Evolutionary conservation across 768 basidiomycete genomes (phyloP).

Genomic region (Zangia roseola): DNA sequence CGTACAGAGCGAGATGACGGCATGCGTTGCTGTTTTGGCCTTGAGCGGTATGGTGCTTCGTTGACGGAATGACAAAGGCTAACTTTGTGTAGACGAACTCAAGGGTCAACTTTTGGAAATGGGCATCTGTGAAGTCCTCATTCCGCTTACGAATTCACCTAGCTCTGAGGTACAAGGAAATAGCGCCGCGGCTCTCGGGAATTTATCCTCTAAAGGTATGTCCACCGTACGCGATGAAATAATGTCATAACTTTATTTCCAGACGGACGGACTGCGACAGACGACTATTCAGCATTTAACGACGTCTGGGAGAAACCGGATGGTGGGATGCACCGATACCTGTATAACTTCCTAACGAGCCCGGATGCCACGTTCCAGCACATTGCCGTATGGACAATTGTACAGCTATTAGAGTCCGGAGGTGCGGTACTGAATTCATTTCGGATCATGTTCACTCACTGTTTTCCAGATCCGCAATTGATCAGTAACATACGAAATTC

Average conservation of each 20-base stretch:
- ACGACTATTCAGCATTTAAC: slow-evolving; percentile 96
- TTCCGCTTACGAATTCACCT: slow-evolving; percentile 92
- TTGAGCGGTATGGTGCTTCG: slow-evolving; percentile 67
- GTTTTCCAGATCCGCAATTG: slow-evolving; percentile 70
- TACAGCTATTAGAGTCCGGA: slow-evolving; percentile 95
- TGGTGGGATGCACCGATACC: slow-evolving; percentile 93
- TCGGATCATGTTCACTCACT: neutral
- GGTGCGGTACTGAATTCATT: slow-evolving; percentile 42
- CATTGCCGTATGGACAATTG: slow-evolving; percentile 99
- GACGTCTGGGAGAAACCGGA: slow-evolving; percentile 98
- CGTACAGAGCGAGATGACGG: slow-evolving; percentile 99
- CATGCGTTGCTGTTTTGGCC: slow-evolving; percentile 94
- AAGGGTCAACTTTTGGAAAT: slow-evolving; percentile 96
- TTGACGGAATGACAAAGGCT: neutral
- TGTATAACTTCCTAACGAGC: slow-evolving; percentile 91
- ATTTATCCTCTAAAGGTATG: slow-evolving; percentile 93
- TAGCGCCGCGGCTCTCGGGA: slow-evolving; percentile 95
- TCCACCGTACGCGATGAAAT: neutral
- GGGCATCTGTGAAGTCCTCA: slow-evolving; percentile 97
- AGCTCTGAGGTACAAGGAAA: slow-evolving; percentile 99
- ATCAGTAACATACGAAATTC: slow-evolving; percentile 90
- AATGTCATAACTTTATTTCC: neutral
- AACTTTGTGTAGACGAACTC: slow-evolving; percentile 72
- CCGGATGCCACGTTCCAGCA: slow-evolving; percentile 98
- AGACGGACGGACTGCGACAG: slow-evolving; percentile 74